phyloP scores from a whole-genome alignment of 208 protist genomes.

The Leishmania turanica region DNA sequence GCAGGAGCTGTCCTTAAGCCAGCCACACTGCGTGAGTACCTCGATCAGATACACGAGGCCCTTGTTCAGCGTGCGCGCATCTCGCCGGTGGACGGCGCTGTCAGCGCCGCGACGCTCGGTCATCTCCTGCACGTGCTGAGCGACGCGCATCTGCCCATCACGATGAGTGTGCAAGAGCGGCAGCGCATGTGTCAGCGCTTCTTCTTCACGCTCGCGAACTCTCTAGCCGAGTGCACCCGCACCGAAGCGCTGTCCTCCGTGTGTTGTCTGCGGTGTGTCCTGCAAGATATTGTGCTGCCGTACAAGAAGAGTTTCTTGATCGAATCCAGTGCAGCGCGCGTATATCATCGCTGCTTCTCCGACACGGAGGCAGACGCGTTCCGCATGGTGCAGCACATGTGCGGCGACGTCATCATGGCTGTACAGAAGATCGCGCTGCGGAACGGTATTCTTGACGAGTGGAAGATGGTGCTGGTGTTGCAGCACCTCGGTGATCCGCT shows the following conservation, averaged over 20 bases:
- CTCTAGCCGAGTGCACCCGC: slow-evolving; percentile 29
- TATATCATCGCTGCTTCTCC: slow-evolving; percentile 20
- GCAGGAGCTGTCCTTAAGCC: slow-evolving; percentile 6
- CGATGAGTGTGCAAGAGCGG: slow-evolving; percentile 14
- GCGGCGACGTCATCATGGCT: slow-evolving; percentile 39
- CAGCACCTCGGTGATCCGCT: slow-evolving; percentile 22
- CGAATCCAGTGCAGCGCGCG: slow-evolving; percentile 9
- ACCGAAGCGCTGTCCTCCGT: slow-evolving; percentile 28
- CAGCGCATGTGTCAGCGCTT: slow-evolving; percentile 36
- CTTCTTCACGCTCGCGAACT: slow-evolving; percentile 33
- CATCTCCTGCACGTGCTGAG: slow-evolving; percentile 43
- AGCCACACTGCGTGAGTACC: slow-evolving; percentile 38
- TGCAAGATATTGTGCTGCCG: slow-evolving; percentile 50
- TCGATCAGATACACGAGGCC: slow-evolving; percentile 38
- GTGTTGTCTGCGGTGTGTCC: slow-evolving; percentile 39
- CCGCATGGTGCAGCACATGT: slow-evolving; percentile 39
- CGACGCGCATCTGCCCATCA: slow-evolving; percentile 14
- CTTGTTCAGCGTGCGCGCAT: slow-evolving; percentile 45
- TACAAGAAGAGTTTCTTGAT: slow-evolving; percentile 50
- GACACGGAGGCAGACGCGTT: slow-evolving; percentile 48
- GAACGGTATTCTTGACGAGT: slow-evolving; percentile 40
- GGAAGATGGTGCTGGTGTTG: slow-evolving; percentile 38
- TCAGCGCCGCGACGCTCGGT: slow-evolving; percentile 40
- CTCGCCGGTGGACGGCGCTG: slow-evolving; percentile 58
- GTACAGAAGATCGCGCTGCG: slow-evolving; percentile 28